Base-by-base conservation (phyloP, 2,329 filamentous ascomycete species). In the Phaeophleospora eucalypticola region DNA sequence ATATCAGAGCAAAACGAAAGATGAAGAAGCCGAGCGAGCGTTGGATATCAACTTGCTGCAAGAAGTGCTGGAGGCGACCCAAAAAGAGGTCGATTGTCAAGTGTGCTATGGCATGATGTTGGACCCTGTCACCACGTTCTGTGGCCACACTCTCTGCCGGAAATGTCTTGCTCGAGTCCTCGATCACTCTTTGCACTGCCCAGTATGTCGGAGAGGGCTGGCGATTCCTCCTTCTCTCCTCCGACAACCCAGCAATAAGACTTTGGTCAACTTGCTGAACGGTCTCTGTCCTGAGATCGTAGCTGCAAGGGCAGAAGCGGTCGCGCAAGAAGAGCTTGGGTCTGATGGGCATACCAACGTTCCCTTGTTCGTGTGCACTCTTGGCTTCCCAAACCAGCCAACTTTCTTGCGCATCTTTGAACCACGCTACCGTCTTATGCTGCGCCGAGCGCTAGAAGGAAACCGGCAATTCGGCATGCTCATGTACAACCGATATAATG, bases 371-470 rank as follows among this genome's bases (percentile, higher is more conserved):
- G 79, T 94, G 24, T 93, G 87, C 67, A 89, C 88, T 0, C 68
- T 94, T 7, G 80, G 87, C 0, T 91, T 93, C 57, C 90, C 90
- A 1, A 75, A 77, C 1, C 89, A 91, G 80, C 88, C 86, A 0
- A 90, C 87, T 0, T 93, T 93, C 57, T 72, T 95, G 2, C 87
- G 94, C 59, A 80, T 96, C n/a, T 95, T 95, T 62, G 90, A 95
- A 65, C 87, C 87, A n/a, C 79, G 87, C 4, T 95, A 95, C 64
- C 81, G 88, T 6, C 74, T 93, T n/a, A 93, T 95, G 88, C 84
- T 95, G 32, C 79, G 85, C 38, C 80, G 89, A 29, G 85, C 82
- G 0, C 72, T 94, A 43, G 84, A 89, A 52, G 81, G 82, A 0
- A 80, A 85, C 50, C 75, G 80, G 12, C 86, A 81, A 18, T 95